Evolutionary conservation across 2,329 filamentous ascomycete species (phyloP).

Genomic region (Dactylella cylindrospora): DNA sequence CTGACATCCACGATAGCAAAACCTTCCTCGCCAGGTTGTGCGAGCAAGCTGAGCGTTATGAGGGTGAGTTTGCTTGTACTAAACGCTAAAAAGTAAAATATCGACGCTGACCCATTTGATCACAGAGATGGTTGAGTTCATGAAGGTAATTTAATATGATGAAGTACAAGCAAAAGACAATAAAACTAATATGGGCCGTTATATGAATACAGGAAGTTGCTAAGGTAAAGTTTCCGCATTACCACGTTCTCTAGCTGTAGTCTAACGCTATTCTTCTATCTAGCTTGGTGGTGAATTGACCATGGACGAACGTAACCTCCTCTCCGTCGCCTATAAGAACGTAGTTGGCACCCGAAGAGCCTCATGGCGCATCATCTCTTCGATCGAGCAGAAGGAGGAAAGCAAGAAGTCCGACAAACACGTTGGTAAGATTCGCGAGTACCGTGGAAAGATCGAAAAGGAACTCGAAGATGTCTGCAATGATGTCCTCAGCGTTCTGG

Average conservation of each 20-base stretch:
- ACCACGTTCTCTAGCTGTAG: not conserved
- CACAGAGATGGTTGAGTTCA: slow-evolving; percentile 94
- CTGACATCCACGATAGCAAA: slow-evolving; percentile 67
- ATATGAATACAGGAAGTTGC: slow-evolving; percentile 73
- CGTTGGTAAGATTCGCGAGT: slow-evolving; percentile 91
- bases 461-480: slow-evolving; percentile 98
- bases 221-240: slow-evolving; percentile 62
- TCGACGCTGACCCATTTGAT: slow-evolving; percentile 23
- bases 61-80: slow-evolving; percentile 59
- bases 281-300: slow-evolving; percentile 70
- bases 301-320: slow-evolving; percentile 95
- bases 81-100: not conserved
- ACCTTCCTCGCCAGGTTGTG: slow-evolving; percentile 99
- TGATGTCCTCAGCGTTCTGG: slow-evolving; percentile 91
- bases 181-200: slow-evolving; percentile 49
- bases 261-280: slow-evolving; percentile 12
- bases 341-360: slow-evolving; percentile 95
- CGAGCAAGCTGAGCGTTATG: slow-evolving; percentile 99
- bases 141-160: slow-evolving; percentile 68
- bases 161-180: not conserved
- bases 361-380: slow-evolving; percentile 97
- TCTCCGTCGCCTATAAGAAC: slow-evolving; percentile 99
- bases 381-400: slow-evolving; percentile 99
- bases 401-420: slow-evolving; percentile 95
- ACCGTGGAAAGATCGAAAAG: slow-evolving; percentile 96